Conservation (phyloP, 768 basidiomycete genomes). For the Hericium alpestre region DNA sequence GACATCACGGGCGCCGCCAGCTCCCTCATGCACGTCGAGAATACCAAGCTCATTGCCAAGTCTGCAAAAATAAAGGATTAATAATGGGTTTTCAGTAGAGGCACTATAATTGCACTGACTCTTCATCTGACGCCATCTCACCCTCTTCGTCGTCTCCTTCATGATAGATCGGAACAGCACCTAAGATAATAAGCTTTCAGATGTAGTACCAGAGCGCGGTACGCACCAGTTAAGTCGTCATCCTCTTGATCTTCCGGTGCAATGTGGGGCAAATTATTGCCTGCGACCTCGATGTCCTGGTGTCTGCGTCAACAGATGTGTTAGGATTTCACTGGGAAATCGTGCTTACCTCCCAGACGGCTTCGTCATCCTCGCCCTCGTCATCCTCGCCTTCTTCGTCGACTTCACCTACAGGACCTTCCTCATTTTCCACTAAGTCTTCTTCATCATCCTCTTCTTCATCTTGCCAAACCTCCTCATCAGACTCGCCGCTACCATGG, state of each 20-base stretch:
- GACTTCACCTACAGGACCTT: slow-evolving; percentile 31
- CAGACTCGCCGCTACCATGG: slow-evolving; percentile 45
- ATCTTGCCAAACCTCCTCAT: slow-evolving; percentile 52
- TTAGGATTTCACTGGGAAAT: background rate
- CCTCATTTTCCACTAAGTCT: slow-evolving; percentile 37
- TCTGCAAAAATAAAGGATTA: slow-evolving; percentile 12
- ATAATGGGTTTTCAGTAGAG: background rate
- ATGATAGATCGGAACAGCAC: slow-evolving; percentile 21
- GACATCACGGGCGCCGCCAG: slow-evolving; percentile 10
- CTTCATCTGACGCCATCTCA: slow-evolving; percentile 56
- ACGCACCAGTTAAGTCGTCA: slow-evolving; percentile 47
- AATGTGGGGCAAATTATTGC: slow-evolving; percentile 24
- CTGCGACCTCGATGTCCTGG: slow-evolving; percentile 24
- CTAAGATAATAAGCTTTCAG: background rate
- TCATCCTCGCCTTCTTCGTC: slow-evolving; percentile 27
- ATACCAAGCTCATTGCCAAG: slow-evolving; percentile 24
- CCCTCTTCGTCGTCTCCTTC: slow-evolving; percentile 54
- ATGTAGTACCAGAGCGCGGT: background rate
- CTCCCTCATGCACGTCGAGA: slow-evolving; percentile 18
- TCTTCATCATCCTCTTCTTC: slow-evolving; percentile 65
- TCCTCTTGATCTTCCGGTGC: slow-evolving; percentile 32
- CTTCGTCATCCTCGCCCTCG: slow-evolving; percentile 29
- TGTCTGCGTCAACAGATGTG: background rate
- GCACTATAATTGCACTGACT: slow-evolving; percentile 28
- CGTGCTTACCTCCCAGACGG: slow-evolving; percentile 27